A percentile compares a stretch with the other conserved stretches of the same genome.
Evolutionary conservation across 257 asterid species (phyloP).

Genomic region (Solanum chilense): DNA sequence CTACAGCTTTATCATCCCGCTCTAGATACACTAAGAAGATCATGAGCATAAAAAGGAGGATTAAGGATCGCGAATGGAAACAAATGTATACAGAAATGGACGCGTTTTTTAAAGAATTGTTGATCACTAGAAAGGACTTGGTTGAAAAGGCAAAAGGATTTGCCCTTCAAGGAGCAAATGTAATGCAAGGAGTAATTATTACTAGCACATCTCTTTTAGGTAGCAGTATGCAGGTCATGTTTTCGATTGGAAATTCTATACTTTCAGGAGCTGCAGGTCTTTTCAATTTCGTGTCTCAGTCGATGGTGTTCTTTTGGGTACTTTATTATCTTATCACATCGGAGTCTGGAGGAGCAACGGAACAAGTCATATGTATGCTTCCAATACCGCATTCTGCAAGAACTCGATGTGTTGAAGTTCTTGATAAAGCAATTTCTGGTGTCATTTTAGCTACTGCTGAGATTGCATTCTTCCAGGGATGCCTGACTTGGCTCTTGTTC

Average conservation of each 20-base stretch:
- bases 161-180: conserved; percentile 73
- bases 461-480: conserved; percentile 84
- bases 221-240: conserved; percentile 55
- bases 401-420: conserved; percentile 68
- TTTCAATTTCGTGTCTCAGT: conserved; percentile 63
- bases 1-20: conserved; percentile 45
- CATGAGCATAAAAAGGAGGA: conserved; percentile 31
- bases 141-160: conserved; percentile 77
- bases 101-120: conserved; percentile 49
- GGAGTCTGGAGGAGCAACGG: conserved; percentile 91
- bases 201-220: conserved; percentile 67
- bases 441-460: conserved; percentile 80
- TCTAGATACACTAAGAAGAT: conserved; percentile 65
- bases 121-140: conserved; percentile 59
- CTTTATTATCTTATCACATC: conserved; percentile 78
- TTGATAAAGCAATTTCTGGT: conserved; percentile 76
- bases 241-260: conserved; percentile 53
- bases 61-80: conserved; percentile 65
- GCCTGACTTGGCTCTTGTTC: conserved; percentile 87
- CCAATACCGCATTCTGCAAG: conserved; percentile 68
- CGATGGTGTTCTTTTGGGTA: conserved; percentile 87
- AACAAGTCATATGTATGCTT: conserved; percentile 74
- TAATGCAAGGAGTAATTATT: conserved; percentile 57
- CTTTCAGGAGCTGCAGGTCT: conserved; percentile 89
- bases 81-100: conserved; percentile 53